Conservation (phyloP, 257 asterid species). For the Leptodermis oblonga region DNA sequence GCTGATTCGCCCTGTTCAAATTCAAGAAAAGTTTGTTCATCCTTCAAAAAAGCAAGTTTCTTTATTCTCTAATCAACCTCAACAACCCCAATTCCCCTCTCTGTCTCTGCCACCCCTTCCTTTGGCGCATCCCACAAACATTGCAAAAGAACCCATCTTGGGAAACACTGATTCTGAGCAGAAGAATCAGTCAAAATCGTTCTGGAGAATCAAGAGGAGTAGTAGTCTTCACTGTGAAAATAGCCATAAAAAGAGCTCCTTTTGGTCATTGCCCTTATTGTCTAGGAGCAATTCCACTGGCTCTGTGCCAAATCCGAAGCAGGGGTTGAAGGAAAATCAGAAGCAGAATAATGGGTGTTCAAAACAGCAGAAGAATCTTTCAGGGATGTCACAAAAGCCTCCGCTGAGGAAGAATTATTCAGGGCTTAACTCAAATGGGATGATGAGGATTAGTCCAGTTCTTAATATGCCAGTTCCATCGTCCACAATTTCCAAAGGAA, state of each 20-base stretch:
- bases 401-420: constrained; percentile 37
- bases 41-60: constrained; percentile 16
- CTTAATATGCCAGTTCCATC: constrained; percentile 37
- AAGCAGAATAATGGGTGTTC: constrained; percentile 23
- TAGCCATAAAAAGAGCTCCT: constrained; percentile 35
- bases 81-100: constrained; percentile 16
- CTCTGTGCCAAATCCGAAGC: constrained; percentile 28
- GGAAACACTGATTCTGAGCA: constrained; percentile 11
- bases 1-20: constrained; percentile 35
- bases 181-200: constrained; percentile 30
- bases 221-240: constrained; percentile 40
- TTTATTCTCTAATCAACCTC: constrained; percentile 18
- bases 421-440: constrained; percentile 32
- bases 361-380: constrained; percentile 18
- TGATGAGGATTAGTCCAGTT: constrained; percentile 35
- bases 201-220: constrained; percentile 42
- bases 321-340: constrained; percentile 18
- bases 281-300: constrained; percentile 52
- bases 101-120: constrained; percentile 26
- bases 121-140: constrained; percentile 7
- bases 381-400: constrained; percentile 36
- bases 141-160: constrained; percentile 16
- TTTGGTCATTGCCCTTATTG: constrained; percentile 41
- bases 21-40: constrained; percentile 33
- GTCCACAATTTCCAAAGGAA: constrained; percentile 35